phyloP scores from a whole-genome alignment of 2,329 filamentous ascomycete genomes.

The Penicillium palitans region DNA sequence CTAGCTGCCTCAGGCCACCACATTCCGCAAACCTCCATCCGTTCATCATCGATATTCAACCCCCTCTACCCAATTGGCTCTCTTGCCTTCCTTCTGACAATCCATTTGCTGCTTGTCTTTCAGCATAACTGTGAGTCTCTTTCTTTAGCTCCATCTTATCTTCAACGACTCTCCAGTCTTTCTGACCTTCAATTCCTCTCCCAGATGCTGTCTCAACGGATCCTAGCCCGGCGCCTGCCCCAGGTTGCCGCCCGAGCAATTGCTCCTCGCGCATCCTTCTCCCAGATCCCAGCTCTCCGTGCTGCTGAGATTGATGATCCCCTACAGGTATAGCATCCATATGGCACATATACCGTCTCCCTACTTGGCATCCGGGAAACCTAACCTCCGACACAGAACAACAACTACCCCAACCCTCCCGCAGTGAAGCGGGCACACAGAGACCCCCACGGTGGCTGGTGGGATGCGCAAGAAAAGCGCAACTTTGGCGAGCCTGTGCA shows the following conservation, averaged over 20 bases:
- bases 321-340: conserved; percentile 40
- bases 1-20: conserved; percentile 18
- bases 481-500: conserved; percentile 97
- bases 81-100: conserved; percentile 19
- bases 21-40: conserved; percentile 31
- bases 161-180: background rate
- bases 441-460: conserved; percentile 91
- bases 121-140: conserved; percentile 31
- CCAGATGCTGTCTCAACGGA: conserved; percentile 49
- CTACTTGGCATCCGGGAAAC: conserved; percentile 14
- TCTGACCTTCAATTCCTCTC: conserved; percentile 25
- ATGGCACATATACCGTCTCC: background rate
- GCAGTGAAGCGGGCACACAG: conserved; percentile 84
- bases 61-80: conserved; percentile 24
- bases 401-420: conserved; percentile 51
- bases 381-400: conserved; percentile 40
- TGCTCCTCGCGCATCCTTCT: conserved; percentile 44
- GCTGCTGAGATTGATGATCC: conserved; percentile 45
- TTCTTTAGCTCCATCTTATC: background rate
- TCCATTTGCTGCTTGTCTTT: conserved; percentile 23
- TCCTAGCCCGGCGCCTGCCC: conserved; percentile 45
- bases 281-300: conserved; percentile 41
- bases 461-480: conserved; percentile 94
- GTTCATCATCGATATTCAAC: conserved; percentile 31
- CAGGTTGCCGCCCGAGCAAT: conserved; percentile 41